These are phyloP conservation scores for Cronartium quercuum DNA, from an alignment of 1,284 basidiomycete genomes.

Conservation along the genomic window DNA sequence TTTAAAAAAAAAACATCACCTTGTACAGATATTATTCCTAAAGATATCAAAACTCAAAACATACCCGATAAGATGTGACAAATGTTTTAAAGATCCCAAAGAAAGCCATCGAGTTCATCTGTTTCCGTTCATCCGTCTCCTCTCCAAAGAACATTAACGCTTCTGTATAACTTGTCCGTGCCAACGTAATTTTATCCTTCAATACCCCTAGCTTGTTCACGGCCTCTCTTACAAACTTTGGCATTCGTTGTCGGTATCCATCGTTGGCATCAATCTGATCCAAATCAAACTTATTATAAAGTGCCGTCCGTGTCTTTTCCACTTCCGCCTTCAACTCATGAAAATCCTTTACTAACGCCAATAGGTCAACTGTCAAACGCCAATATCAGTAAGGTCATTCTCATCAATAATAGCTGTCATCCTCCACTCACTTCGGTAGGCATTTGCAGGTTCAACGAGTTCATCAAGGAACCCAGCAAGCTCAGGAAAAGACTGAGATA, in stretches of 20 bases:
- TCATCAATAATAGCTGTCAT: neutral
- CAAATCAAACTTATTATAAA: constrained; percentile 65
- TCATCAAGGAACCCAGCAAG: constrained; percentile 87
- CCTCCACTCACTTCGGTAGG: constrained; percentile 68
- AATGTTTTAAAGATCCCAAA: constrained; percentile 94
- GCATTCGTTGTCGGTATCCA: constrained; percentile 79
- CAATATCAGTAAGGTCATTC: too few relatives aligned
- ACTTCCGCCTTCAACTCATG: constrained; percentile 70
- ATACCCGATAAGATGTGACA: constrained; percentile 78
- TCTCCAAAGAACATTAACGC: constrained; percentile 85
- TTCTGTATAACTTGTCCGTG: constrained; percentile 70
- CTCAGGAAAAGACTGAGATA: constrained; percentile 77
- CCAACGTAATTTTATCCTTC: constrained; percentile 73
- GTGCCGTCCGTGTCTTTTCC: constrained; percentile 66
- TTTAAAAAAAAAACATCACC: constrained; percentile 5
- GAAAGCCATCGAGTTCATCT: constrained; percentile 73
- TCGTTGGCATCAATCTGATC: constrained; percentile 58
- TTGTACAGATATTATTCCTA: constrained; percentile 1
- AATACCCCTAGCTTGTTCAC: constrained; percentile 69
- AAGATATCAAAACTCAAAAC: constrained; percentile 38
- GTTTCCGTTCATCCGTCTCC: constrained; percentile 62
- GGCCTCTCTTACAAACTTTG: constrained; percentile 71
- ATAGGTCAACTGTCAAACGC: constrained; percentile 53
- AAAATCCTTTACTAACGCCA: constrained; percentile 68
- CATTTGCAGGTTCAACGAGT: constrained; percentile 79